A percentile compares a stretch with the other conserved stretches of the same genome.
phyloP scores from a whole-genome alignment of 192 early-diverging fungal species.

The Coemansia sp. region DNA sequence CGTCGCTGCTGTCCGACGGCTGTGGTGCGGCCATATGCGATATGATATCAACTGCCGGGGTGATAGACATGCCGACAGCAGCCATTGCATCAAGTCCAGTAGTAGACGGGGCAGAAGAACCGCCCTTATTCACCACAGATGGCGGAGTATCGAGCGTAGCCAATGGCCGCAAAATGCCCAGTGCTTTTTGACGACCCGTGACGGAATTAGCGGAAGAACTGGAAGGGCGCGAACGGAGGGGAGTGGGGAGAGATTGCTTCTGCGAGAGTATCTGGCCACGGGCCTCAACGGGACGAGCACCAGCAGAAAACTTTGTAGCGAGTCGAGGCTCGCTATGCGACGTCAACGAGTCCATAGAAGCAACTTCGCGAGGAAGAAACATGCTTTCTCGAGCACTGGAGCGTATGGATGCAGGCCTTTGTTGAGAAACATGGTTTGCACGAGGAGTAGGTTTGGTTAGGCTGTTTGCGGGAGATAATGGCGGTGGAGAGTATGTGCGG shows the following conservation, averaged over 20 bases:
- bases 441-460: too few relatives aligned
- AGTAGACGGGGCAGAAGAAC: background rate
- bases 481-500: background rate
- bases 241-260: background rate
- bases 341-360: slow-evolving; percentile 1
- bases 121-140: background rate
- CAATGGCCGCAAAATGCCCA: slow-evolving; percentile 30
- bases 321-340: slow-evolving; percentile 23
- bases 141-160: background rate
- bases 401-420: slow-evolving; percentile 21
- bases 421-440: slow-evolving; percentile 1
- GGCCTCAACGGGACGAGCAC: slow-evolving; percentile 21
- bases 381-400: slow-evolving; percentile 8
- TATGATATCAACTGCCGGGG: too few relatives aligned
- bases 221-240: slow-evolving; percentile 2
- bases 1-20: too few relatives aligned
- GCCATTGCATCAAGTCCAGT: too few relatives aligned
- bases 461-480: background rate
- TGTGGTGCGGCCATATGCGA: too few relatives aligned
- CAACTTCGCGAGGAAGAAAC: background rate
- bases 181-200: slow-evolving; percentile 11
- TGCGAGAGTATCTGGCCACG: slow-evolving; percentile 22
- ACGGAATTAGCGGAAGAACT: slow-evolving; percentile 1
- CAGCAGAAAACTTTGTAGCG: slow-evolving; percentile 19
- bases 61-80: too few relatives aligned